Evolutionary conservation across 192 early-diverging fungal genomes (phyloP), one percentile per base, ranked within the genome.

Genomic region (Neocallimastix lanati): DNA sequence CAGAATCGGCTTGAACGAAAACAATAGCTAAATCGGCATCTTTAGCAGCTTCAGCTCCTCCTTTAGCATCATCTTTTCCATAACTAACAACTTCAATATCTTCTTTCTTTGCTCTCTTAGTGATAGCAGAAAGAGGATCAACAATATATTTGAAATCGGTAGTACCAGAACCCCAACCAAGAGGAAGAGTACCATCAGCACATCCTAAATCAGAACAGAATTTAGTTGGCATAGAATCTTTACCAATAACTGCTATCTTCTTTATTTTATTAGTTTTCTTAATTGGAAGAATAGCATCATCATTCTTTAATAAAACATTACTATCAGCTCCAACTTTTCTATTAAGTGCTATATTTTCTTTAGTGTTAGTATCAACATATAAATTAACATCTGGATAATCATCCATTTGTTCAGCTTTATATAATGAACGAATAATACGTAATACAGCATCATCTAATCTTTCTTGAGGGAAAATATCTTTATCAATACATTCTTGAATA

Each of bases 291-390:
- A 82, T 28, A 13, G n/a, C 27, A 76, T 80, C 81, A 29, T 13
- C 67, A 82, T 88, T 89, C 80, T 89, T 89, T 58, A 89, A 37
- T 33, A 89, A 78, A 29, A 89, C 81, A 27, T 81, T 78, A n/a
- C 83, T 85, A 28, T 84, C 88, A 77, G 86, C 88, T 21, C 85
- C 88, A 27, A 89, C 83, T 29, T 58, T 76, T 29, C 88, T 33
- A 11, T 33, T 33, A 33, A 33, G 30, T 33, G 30, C 30, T 33
- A 11, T 11, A 33, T 33, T 33, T 33, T 33, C 30, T 33, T 33
- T 11, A 33, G 30, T 33, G 11, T 33, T 33, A 33, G 30, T 33
- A 6, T 33, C 30, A 33, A 33, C 30, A 33, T 33, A 33, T 33
- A 33, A 33, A 33, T 33, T 11, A 11, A 33, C 30, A 33, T 33